These are phyloP conservation scores for Westerdykella sp. DNA, from an alignment of 2,329 filamentous ascomycete species.

Conservation along the genomic window DNA sequence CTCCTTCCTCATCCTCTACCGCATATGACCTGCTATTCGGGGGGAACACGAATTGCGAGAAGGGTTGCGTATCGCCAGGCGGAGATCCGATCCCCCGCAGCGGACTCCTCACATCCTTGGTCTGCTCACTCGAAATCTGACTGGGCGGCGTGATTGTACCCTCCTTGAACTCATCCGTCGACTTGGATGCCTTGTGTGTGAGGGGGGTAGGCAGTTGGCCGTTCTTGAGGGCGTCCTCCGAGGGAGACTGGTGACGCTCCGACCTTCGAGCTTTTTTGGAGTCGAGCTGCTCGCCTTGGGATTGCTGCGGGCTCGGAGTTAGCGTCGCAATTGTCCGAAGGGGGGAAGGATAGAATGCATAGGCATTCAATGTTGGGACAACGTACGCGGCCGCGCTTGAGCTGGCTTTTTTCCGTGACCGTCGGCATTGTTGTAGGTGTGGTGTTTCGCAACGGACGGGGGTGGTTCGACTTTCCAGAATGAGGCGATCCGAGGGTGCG, in stretches of 20 bases:
- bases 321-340: background rate
- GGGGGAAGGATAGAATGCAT: slow-evolving; percentile 1
- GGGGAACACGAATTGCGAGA: slow-evolving; percentile 74
- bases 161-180: slow-evolving; percentile 59
- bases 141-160: slow-evolving; percentile 62
- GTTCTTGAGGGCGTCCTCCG: slow-evolving; percentile 39
- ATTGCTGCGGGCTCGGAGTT: slow-evolving; percentile 48
- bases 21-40: slow-evolving; percentile 69
- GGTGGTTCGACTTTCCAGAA: too few species aligned
- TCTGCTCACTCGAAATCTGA: slow-evolving; percentile 37
- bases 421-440: slow-evolving; percentile 47
- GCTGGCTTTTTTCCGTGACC: slow-evolving; percentile 66
- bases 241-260: slow-evolving; percentile 57
- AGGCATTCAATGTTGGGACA: slow-evolving; percentile 10
- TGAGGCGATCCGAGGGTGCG: background rate
- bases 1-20: slow-evolving; percentile 73
- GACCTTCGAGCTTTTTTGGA: slow-evolving; percentile 81
- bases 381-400: slow-evolving; percentile 74
- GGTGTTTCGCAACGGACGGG: background rate
- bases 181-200: slow-evolving; percentile 61
- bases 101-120: slow-evolving; percentile 27
- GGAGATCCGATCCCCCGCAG: slow-evolving; percentile 52
- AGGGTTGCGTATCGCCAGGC: slow-evolving; percentile 68
- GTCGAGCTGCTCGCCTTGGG: slow-evolving; percentile 58
- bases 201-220: slow-evolving; percentile 72